phyloP scores from a whole-genome alignment of 768 basidiomycete species.

The Pleurotus giganteus region DNA sequence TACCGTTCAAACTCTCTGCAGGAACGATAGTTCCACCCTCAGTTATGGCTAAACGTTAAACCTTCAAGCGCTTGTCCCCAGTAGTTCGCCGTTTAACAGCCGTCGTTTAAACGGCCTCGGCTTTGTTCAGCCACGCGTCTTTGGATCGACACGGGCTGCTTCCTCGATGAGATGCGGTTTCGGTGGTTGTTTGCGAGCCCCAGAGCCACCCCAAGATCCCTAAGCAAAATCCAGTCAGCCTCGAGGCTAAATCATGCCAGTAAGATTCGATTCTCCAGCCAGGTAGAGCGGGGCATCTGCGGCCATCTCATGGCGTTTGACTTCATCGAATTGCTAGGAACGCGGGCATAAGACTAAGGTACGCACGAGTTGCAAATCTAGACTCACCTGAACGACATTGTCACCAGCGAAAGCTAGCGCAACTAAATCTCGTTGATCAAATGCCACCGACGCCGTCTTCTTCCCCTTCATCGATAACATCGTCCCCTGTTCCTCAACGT shows the following conservation, averaged over 20 bases:
- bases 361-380: not conserved
- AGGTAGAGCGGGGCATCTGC: slow-evolving; percentile 85
- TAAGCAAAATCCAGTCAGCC: slow-evolving; percentile 25
- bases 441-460: slow-evolving; percentile 53
- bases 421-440: slow-evolving; percentile 90
- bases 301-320: slow-evolving; percentile 82
- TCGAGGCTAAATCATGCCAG: slow-evolving; percentile 2
- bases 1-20: too few species aligned
- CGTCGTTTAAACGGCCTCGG: too few species aligned
- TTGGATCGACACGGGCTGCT: slow-evolving; percentile 77
- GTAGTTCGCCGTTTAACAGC: too few species aligned
- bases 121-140: slow-evolving; percentile 78
- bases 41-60: too few species aligned
- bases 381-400: slow-evolving; percentile 83
- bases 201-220: slow-evolving; percentile 92
- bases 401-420: slow-evolving; percentile 96
- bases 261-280: slow-evolving; percentile 75
- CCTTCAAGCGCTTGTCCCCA: too few species aligned
- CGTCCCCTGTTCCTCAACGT: slow-evolving; percentile 69
- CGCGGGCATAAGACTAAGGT: not conserved
- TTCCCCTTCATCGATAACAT: slow-evolving; percentile 42
- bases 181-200: slow-evolving; percentile 53
- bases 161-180: slow-evolving; percentile 78
- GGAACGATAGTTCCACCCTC: too few species aligned
- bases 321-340: slow-evolving; percentile 77